Conservation (phyloP, 805 yeast genomes). For the Zygoascus bituminiphila region DNA sequence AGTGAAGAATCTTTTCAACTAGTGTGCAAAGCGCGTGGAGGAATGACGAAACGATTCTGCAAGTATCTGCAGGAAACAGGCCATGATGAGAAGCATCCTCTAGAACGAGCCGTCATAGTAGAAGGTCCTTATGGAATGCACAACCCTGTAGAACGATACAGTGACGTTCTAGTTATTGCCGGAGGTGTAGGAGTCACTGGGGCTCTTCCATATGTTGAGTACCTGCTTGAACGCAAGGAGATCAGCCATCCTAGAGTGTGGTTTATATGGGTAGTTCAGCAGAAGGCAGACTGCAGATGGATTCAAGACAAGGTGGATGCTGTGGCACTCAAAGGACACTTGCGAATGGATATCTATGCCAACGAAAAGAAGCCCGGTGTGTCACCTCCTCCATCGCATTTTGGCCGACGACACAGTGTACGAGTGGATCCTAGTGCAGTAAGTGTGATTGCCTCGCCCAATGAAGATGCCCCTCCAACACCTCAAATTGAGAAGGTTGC, state of each 20-base stretch:
- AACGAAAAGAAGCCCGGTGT: background rate
- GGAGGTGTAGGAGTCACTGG: conserved; percentile 65
- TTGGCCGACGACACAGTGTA: background rate
- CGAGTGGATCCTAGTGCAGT: background rate
- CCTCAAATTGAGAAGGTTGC: background rate
- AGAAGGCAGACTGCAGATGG: conserved; percentile 12
- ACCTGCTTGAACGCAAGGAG: conserved; percentile 15
- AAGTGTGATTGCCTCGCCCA: background rate
- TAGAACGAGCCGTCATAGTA: conserved; percentile 37
- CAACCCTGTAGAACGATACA: conserved; percentile 40
- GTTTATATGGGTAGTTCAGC: conserved; percentile 26
- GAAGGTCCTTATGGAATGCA: conserved; percentile 58
- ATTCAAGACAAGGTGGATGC: conserved; percentile 16
- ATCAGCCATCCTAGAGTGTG: conserved; percentile 12
- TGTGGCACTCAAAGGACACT: conserved; percentile 26
- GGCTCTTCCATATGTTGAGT: conserved; percentile 38
- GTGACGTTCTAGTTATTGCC: conserved; percentile 43
- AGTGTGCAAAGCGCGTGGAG: conserved; percentile 44
- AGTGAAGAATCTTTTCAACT: conserved; percentile 39
- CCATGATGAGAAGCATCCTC: conserved; percentile 26
- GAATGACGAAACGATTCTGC: conserved; percentile 40
- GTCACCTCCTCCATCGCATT: background rate
- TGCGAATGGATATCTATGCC: conserved; percentile 13
- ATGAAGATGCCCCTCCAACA: background rate
- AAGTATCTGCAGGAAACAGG: conserved; percentile 27